Evolutionary conservation across 371 early-diverging fungal genomes (phyloP).

Genomic region (Mucor velutinosus): DNA sequence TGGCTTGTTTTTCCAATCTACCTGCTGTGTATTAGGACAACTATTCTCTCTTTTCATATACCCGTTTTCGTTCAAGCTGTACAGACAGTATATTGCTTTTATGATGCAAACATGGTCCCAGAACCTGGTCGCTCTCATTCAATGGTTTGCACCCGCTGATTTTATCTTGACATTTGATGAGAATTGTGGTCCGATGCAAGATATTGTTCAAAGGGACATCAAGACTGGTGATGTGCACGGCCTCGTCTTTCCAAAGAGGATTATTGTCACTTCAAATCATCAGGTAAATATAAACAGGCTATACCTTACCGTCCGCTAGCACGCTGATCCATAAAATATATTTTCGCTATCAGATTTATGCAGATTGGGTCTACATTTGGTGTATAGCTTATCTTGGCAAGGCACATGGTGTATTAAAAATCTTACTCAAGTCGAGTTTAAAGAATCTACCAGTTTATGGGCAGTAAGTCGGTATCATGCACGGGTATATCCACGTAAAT

Average conservation of each 20-base stretch:
- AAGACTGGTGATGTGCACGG: conserved; percentile 17
- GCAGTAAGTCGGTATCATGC: conserved; percentile 48
- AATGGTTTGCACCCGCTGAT: conserved; percentile 66
- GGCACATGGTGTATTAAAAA: conserved; percentile 78
- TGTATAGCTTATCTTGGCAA: conserved; percentile 63
- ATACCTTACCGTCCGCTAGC: background rate
- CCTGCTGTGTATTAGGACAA: conserved; percentile 32
- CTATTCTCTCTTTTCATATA: conserved; percentile 35
- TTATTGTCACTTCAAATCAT: conserved; percentile 77
- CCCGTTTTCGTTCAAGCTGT: conserved; percentile 39
- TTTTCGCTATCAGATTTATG: conserved; percentile 60
- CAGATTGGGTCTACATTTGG: conserved; percentile 94
- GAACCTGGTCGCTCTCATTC: conserved; percentile 59
- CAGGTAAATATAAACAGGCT: conserved; percentile 48
- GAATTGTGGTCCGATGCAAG: conserved; percentile 32
- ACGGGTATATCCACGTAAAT: background rate
- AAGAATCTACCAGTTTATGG: conserved; percentile 84
- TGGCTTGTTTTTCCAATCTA: conserved; percentile 39
- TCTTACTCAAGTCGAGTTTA: conserved; percentile 79
- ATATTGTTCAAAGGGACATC: conserved; percentile 21
- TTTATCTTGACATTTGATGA: conserved; percentile 62
- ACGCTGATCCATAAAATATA: background rate
- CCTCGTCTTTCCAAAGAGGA: conserved; percentile 47
- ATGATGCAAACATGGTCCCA: conserved; percentile 68
- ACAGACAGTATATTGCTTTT: conserved; percentile 51